phyloP scores from a whole-genome alignment of 192 early-diverging fungal genomes.

The Neocallimastix lanati region DNA sequence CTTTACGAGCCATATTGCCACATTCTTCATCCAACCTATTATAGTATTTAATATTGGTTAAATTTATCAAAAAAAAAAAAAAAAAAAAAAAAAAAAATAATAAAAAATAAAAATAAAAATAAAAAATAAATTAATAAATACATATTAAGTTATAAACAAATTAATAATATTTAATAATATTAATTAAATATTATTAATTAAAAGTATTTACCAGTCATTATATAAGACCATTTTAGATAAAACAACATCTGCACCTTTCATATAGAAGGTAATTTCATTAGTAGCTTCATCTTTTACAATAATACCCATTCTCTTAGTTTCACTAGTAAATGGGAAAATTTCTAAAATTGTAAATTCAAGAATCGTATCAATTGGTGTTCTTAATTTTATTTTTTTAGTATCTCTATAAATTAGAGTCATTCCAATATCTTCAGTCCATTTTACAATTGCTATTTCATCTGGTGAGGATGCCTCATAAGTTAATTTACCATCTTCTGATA shows the following conservation, averaged over 20 bases:
- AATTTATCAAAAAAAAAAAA: no score
- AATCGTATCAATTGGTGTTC: conserved; percentile 4
- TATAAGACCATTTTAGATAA: not conserved
- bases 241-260: conserved; percentile 59
- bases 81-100: no score
- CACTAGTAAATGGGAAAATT: conserved; percentile 97
- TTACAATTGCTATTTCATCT: conserved; percentile 88
- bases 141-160: no score
- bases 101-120: no score
- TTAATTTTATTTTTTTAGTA: conserved; percentile 29
- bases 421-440: conserved; percentile 75
- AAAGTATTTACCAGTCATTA: not conserved
- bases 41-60: no score
- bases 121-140: no score
- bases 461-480: conserved; percentile 89
- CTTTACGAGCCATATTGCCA: conserved; percentile 90
- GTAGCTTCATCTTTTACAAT: conserved; percentile 48
- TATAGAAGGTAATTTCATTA: conserved; percentile 68
- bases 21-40: conserved; percentile 96
- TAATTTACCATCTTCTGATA: conserved; percentile 32
- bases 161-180: no score
- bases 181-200: no score
- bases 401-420: conserved; percentile 63
- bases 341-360: conserved; percentile 65
- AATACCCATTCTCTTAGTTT: conserved; percentile 94